Conservation (phyloP, 495 filamentous ascomycete species). For the Elasticomyces elasticus region DNA sequence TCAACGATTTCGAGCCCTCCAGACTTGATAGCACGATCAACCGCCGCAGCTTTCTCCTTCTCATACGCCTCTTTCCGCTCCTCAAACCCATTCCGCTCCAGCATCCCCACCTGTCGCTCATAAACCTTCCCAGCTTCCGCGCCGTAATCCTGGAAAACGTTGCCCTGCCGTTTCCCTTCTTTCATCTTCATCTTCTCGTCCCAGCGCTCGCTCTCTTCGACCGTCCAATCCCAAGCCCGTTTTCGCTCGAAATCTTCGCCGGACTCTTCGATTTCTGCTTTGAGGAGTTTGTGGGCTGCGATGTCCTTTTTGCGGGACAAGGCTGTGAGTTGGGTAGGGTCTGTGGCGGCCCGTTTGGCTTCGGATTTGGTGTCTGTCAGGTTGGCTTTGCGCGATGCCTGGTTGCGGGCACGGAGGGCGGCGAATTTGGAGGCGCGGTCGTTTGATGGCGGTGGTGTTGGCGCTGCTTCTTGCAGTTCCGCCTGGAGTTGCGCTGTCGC, state of each 20-base stretch:
- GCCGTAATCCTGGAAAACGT: slow-evolving; percentile 82
- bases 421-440: slow-evolving; percentile 51
- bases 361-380: slow-evolving; percentile 75
- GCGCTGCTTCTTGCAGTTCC: neutral
- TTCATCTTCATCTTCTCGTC: slow-evolving; percentile 83
- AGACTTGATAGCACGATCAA: slow-evolving; percentile 68
- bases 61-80: slow-evolving; percentile 72
- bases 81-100: slow-evolving; percentile 23
- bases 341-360: slow-evolving; percentile 65
- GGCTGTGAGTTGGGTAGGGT: slow-evolving; percentile 60
- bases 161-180: slow-evolving; percentile 67
- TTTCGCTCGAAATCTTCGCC: slow-evolving; percentile 96
- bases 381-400: slow-evolving; percentile 38
- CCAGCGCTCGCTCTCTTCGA: slow-evolving; percentile 89
- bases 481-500: neutral
- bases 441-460: neutral
- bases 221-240: slow-evolving; percentile 96
- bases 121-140: slow-evolving; percentile 85
- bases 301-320: slow-evolving; percentile 72
- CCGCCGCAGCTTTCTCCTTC: slow-evolving; percentile 68
- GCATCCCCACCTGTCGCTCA: slow-evolving; percentile 72
- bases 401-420: slow-evolving; percentile 70
- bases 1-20: slow-evolving; percentile 87
- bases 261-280: slow-evolving; percentile 72
- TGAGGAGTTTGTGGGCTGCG: slow-evolving; percentile 84